These are phyloP conservation scores for Cephaloascus albidus DNA, from an alignment of 805 yeast genomes.

Conservation along the genomic window DNA sequence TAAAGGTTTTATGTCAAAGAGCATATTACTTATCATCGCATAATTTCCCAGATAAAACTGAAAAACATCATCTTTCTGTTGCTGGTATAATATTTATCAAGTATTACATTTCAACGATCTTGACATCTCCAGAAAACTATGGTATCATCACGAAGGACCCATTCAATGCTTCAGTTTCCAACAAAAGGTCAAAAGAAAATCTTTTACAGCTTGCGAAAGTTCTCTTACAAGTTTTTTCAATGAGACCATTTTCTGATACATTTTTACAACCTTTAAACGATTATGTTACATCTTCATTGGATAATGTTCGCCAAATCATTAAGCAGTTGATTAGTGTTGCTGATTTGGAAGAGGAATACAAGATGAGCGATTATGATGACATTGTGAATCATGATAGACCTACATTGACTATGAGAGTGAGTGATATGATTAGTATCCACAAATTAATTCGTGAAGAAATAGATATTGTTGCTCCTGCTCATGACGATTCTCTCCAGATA, in stretches of 20 bases:
- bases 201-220: slow-evolving; percentile 48
- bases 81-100: slow-evolving; percentile 59
- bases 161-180: slow-evolving; percentile 10
- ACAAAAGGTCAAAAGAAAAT: slow-evolving; percentile 30
- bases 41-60: slow-evolving; percentile 49
- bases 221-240: slow-evolving; percentile 53
- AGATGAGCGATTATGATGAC: slow-evolving; percentile 61
- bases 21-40: slow-evolving; percentile 28
- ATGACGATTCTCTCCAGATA: slow-evolving; percentile 47
- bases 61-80: slow-evolving; percentile 51
- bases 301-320: slow-evolving; percentile 34
- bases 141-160: slow-evolving; percentile 34
- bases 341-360: slow-evolving; percentile 50
- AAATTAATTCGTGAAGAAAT: slow-evolving; percentile 29
- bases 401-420: slow-evolving; percentile 28
- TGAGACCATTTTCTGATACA: slow-evolving; percentile 62
- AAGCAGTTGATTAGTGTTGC: slow-evolving; percentile 40
- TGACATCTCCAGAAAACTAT: slow-evolving; percentile 45
- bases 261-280: slow-evolving; percentile 77
- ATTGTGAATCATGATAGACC: slow-evolving; percentile 42
- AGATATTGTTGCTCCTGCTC: slow-evolving; percentile 34
- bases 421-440: slow-evolving; percentile 37
- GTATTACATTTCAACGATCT: slow-evolving; percentile 37
- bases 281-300: slow-evolving; percentile 44
- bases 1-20: slow-evolving; percentile 37